Evolutionary conservation across 805 yeast species (phyloP), one percentile per base, ranked within the genome.

Genomic region (Zygosaccharomyces siamensis): DNA sequence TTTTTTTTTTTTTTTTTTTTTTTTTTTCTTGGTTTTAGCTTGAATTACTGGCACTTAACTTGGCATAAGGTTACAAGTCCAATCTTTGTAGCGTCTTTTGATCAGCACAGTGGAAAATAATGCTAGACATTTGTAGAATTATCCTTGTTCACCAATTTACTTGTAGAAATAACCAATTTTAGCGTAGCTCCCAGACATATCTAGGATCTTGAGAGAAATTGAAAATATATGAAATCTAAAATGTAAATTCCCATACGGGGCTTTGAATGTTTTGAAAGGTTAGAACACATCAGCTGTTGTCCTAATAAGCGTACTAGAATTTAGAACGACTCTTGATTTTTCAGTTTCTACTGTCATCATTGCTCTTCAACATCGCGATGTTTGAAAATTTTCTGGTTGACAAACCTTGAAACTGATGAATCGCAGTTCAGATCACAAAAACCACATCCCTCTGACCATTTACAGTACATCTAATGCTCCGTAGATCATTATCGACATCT

Each of bases 401-500:
- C 20, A 7, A 33, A 14, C 18, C 6, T 33, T 4, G 8, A 14
- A 14, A 33, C 37, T 33, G 21, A 16, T 7, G n/a, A 14, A 33
- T 4, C 7, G 16, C 23, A 33, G 21, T 33, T 14, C 11, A 10
- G 2, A 14, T 33, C 11, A 12, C 3, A 14, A 7, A 32, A 33
- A 33, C 5, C 31, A 4, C 28, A 24, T 10, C 20, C 5, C 24
- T 12, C 26, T n/a, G 30, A 23, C 27, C 41, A 3, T 3, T 14
- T 27, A 23, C 28, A 7, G 41, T 5, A 20, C 18, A 16, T 31
- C 43, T 27, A 16, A 61, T 58, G 66, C 50, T 56, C 5, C 57
- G 57, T 44, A 59, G 64, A 47, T 50, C 58, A 12, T 43, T 60
- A 18, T 62, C 57, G 44, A 54, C 57, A 24, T 44, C 53, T 16